Base-by-base conservation (phyloP, 2,329 filamentous ascomycete genomes). In the Aspergillus pseudoterreus region DNA sequence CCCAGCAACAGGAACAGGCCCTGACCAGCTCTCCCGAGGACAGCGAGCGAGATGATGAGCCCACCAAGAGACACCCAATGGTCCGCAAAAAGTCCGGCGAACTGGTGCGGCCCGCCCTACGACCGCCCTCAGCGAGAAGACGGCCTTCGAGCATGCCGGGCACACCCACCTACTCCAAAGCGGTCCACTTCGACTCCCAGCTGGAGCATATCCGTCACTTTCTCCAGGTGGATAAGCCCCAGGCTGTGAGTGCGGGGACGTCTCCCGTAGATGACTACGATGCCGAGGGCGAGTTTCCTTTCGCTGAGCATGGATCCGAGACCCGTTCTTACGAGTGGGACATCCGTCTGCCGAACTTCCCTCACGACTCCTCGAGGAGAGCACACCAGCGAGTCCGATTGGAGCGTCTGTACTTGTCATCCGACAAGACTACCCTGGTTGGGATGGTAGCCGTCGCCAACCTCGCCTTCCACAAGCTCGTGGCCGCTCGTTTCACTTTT, bases 61-160 rank as follows among this genome's bases (percentile, higher is more conserved):
- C 78, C 60, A 78, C 82, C 53, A 78, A 75, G 62, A 95, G 94
- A 74, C 91, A 92, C n/a, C 85, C 85, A 49, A 95, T 97, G 84
- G 85, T 99, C 10, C 86, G 94, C 63, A 99, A 99, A 78, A 99
- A 99, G 80, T 97, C 94, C 36, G 94, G 94, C 32, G 94, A 99
- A 74, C 81, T 99, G 33, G 94, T 99, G 52, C 86, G 94, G 62
- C 94, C 94, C 11, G 94, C 94, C 17, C 81, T 99, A 47, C 85
- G 94, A 46, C 84, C 87, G 36, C 79, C 89, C 11, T 88, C 88
- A 12, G 69, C 75, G n/a, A 82, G 83, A 58, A 82, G 90, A 58
- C 83, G 94, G 52, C 92, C 92, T 1, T 95, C 90, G 3, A 97
- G 92, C 75, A 95, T 97, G 90, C 94, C 94, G 8, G 94, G 94